These are phyloP conservation scores for Phialocephala subalpina DNA, from an alignment of 2,329 filamentous ascomycete species.

Conservation along the genomic window DNA sequence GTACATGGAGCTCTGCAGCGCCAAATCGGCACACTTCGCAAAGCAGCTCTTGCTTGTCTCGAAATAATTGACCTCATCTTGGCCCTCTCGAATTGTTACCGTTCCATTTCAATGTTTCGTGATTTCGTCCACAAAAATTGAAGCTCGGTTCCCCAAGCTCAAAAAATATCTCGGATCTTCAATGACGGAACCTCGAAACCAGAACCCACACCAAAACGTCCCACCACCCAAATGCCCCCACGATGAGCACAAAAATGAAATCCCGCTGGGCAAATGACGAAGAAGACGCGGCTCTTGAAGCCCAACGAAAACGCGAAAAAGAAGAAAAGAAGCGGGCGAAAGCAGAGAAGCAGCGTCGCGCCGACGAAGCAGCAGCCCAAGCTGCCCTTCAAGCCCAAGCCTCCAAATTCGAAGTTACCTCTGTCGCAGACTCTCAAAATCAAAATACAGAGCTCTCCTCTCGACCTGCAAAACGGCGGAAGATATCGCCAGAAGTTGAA, in stretches of 20 bases:
- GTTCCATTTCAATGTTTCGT: slow-evolving; percentile 26
- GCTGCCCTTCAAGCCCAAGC: slow-evolving; percentile 37
- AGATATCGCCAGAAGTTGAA: slow-evolving; percentile 47
- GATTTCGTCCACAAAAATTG: slow-evolving; percentile 11
- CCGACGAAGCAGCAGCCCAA: slow-evolving; percentile 56
- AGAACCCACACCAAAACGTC: slow-evolving; percentile 15
- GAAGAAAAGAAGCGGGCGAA: slow-evolving; percentile 89
- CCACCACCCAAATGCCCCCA: slow-evolving; percentile 25
- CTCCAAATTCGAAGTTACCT: slow-evolving; percentile 47
- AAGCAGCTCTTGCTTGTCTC: slow-evolving; percentile 34
- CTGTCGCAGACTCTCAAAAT: slow-evolving; percentile 4
- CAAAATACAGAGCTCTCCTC: slow-evolving; percentile 47
- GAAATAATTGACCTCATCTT: slow-evolving; percentile 42
- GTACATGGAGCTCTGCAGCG: slow-evolving; percentile 30
- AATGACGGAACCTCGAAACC: slow-evolving; percentile 12
- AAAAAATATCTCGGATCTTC: slow-evolving; percentile 24
- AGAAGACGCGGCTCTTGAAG: slow-evolving; percentile 79
- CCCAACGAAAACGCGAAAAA: slow-evolving; percentile 80
- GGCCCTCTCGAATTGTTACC: slow-evolving; percentile 22
- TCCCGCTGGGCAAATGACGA: slow-evolving; percentile 91
- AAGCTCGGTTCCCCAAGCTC: not conserved
- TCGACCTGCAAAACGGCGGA: slow-evolving; percentile 70
- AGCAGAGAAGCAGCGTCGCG: slow-evolving; percentile 78
- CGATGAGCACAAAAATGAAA: slow-evolving; percentile 41
- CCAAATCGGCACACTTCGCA: slow-evolving; percentile 33